These are phyloP conservation scores for Sporothrix globosa DNA, from an alignment of 2,329 filamentous ascomycete species.

Conservation along the genomic window DNA sequence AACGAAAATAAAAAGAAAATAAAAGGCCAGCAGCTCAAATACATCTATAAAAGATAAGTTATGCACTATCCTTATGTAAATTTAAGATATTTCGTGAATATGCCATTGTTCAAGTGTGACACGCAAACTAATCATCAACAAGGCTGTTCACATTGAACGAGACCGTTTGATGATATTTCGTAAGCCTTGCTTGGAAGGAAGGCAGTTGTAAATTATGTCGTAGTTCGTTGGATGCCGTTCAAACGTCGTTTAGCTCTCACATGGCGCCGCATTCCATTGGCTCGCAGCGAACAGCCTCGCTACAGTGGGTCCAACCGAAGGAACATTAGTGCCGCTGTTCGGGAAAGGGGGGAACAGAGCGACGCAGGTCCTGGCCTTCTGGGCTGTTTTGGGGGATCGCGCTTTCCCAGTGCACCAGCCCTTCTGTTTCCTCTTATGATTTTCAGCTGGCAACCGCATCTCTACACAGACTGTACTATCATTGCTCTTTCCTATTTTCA, in stretches of 20 bases:
- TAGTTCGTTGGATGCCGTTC: not conserved
- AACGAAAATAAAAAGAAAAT: not conserved
- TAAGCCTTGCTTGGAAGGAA: not conserved
- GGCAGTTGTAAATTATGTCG: too few species aligned
- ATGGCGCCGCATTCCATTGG: not conserved
- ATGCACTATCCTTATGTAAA: not conserved
- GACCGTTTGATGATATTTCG: not conserved
- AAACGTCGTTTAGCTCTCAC: not conserved
- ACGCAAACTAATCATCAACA: not conserved
- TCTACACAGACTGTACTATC: not conserved
- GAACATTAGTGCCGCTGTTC: constrained; percentile 6
- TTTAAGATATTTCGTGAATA: not conserved
- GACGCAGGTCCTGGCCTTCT: not conserved
- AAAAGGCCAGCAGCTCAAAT: not conserved
- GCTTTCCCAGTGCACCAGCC: constrained; percentile 24
- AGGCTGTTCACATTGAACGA: not conserved
- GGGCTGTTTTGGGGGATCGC: constrained; percentile 27
- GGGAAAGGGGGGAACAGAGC: constrained; percentile 17
- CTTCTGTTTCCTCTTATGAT: not conserved
- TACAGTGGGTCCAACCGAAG: constrained; percentile 16
- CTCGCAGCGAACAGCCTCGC: constrained; percentile 21
- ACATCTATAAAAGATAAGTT: not conserved
- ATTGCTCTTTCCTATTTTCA: constrained; percentile 22
- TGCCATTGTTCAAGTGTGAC: not conserved
- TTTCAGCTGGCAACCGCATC: constrained; percentile 20